Evolutionary conservation across 83 land plant species (phyloP), one percentile per base, ranked within the genome.

Genomic region (Thuja plicata): DNA sequence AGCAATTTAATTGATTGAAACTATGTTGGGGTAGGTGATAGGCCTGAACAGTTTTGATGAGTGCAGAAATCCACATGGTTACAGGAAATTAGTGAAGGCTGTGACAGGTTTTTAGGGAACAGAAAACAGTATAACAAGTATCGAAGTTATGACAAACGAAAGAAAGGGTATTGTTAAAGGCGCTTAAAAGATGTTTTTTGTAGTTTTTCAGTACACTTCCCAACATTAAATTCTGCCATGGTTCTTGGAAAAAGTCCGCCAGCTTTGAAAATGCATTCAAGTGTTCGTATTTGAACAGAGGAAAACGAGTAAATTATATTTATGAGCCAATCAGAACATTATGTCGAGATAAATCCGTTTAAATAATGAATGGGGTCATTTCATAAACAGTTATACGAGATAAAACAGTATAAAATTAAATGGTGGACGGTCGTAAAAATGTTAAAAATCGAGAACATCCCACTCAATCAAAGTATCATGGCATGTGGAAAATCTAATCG

Each of bases 51-150:
- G 38, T 74, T 13, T 74, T 74, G 17, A 34, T 11, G 78, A 74
- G 17, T 74, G 38, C 78, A 74, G 78, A 74, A 32, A 74, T 74
- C 78, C 78, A 74, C 78, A 74, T 74, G 78, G 78, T 74, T 74
- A 38, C 78, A 74, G 78, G 38, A 74, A 74, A 74, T 74, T 74
- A 12, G 34, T 34, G 17, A 32, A 74, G 38, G 12, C 0, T n/a
- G 1, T 32, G 77, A 34, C 78, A 34, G 38, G 3, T 74, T 38
- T 74, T 17, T 34, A 2, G 78, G 78, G 35, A 66, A 66, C 5
- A 35, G 78, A 16, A 35, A 74, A 74, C 38, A 74, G 9, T 34
- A 38, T 16, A 66, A 66, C 30, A 6, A 66, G 30, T 60, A 21
- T 21, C 70, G 7, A 60, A 60, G 66, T 17, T 60, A 21, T 60